These are phyloP conservation scores for Aspergillus leporis DNA, from an alignment of 495 filamentous ascomycete species.

Conservation along the genomic window DNA sequence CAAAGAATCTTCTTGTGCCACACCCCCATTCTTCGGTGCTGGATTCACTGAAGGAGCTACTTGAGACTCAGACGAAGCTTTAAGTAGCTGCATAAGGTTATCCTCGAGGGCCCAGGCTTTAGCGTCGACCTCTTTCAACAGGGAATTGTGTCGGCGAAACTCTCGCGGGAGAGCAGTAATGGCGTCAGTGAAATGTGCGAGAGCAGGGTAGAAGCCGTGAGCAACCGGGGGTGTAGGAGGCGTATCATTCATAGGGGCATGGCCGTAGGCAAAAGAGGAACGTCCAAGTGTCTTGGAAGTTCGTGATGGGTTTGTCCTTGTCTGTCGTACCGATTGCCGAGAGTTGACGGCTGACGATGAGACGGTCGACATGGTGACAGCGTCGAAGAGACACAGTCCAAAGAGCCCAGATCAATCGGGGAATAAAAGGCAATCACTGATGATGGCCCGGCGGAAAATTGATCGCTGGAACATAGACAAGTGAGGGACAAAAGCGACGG, in stretches of 20 bases:
- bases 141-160: constrained; percentile 88
- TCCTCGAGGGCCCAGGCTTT: constrained; percentile 65
- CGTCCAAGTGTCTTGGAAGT: constrained; percentile 57
- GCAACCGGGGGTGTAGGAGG: constrained; percentile 35
- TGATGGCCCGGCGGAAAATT: not conserved
- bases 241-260: constrained; percentile 34
- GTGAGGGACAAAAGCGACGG: constrained; percentile 3
- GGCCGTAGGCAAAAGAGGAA: constrained; percentile 49
- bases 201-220: constrained; percentile 82
- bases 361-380: constrained; percentile 32
- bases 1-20: constrained; percentile 41
- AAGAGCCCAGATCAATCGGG: constrained; percentile 22
- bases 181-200: constrained; percentile 91
- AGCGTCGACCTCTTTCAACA: constrained; percentile 95
- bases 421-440: constrained; percentile 17
- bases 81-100: constrained; percentile 67
- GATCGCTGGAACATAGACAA: constrained; percentile 14
- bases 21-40: constrained; percentile 42
- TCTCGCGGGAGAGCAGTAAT: constrained; percentile 92
- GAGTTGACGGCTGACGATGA: constrained; percentile 32
- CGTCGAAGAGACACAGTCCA: constrained; percentile 1
- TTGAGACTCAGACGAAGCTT: constrained; percentile 62
- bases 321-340: constrained; percentile 59
- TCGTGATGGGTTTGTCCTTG: constrained; percentile 61
- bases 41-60: constrained; percentile 38